Evolutionary conservation across 2,329 filamentous ascomycete genomes (phyloP).

Genomic region (Triangularia setosa): DNA sequence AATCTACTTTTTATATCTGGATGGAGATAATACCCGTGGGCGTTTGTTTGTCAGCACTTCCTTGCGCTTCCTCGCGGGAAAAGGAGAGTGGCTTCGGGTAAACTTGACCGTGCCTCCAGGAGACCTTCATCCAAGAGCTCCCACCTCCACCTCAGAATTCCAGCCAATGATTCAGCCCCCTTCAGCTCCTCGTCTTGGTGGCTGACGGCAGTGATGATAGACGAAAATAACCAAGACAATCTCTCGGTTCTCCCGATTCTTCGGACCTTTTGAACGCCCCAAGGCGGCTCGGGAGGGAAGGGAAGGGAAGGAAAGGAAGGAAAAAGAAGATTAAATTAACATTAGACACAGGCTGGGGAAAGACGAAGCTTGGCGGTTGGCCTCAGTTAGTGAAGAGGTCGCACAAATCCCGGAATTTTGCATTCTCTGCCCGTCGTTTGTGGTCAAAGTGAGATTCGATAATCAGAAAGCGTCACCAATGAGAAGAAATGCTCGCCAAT

Average conservation of each 20-base stretch:
- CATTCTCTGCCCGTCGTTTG: background rate
- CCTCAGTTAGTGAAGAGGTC: background rate
- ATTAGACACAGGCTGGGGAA: background rate
- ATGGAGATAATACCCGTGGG: background rate
- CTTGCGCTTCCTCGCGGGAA: background rate
- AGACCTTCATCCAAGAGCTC: background rate
- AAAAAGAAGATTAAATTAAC: background rate
- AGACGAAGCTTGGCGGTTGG: background rate
- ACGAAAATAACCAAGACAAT: slow-evolving; percentile 2
- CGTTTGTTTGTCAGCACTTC: background rate
- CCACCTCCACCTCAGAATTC: background rate
- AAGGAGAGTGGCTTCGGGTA: background rate
- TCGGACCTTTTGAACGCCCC: background rate
- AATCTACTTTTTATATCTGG: background rate
- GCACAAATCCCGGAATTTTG: background rate
- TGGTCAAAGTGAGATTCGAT: background rate
- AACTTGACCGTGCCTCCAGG: background rate
- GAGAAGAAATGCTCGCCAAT: background rate
- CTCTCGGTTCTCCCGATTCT: background rate
- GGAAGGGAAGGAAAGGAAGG: background rate
- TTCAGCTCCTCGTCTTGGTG: background rate
- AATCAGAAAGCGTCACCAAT: background rate
- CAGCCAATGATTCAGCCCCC: background rate
- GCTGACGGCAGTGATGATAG: background rate
- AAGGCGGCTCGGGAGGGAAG: background rate